Conservation (phyloP, 1,284 basidiomycete species). For the Peniophora sp. region DNA sequence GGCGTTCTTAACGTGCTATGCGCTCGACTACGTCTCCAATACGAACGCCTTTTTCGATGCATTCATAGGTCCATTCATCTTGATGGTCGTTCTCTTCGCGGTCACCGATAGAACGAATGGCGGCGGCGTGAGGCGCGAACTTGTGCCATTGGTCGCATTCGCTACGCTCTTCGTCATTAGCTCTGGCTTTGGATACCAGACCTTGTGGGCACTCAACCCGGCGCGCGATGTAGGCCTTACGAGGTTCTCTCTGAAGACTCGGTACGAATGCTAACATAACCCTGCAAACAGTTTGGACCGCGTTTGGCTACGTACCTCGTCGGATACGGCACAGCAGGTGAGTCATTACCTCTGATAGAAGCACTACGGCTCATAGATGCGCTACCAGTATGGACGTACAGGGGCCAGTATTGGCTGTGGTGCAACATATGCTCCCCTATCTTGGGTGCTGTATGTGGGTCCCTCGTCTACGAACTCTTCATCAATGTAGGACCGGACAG, state of each 20-base stretch:
- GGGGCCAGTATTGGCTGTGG: conserved; percentile 72
- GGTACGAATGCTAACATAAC: too few relatives aligned
- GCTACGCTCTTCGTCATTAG: conserved; percentile 46
- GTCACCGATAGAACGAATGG: conserved; percentile 37
- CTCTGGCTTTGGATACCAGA: conserved; percentile 44
- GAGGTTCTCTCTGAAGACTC: too few relatives aligned
- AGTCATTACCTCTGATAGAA: background rate
- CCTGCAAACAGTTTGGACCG: conserved; percentile 47
- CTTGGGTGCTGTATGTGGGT: conserved; percentile 43
- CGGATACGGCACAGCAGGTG: conserved; percentile 47
- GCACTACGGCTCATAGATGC: too few relatives aligned
- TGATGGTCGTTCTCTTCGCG: conserved; percentile 37
- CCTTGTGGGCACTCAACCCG: conserved; percentile 34
- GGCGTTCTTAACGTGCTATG: background rate
- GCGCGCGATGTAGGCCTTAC: conserved; percentile 43
- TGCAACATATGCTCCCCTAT: conserved; percentile 54
- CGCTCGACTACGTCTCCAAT: conserved; percentile 48
- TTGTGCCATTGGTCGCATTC: conserved; percentile 48
- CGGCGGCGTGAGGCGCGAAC: conserved; percentile 32
- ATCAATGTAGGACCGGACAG: conserved; percentile 48
- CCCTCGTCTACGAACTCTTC: conserved; percentile 43
- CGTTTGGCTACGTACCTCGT: conserved; percentile 48
- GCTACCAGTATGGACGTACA: conserved; percentile 31
- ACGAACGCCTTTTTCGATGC: conserved; percentile 54
- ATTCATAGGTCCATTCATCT: conserved; percentile 50